These are phyloP conservation scores for Chiua sp. DNA, from an alignment of 1,284 basidiomycete species.

Conservation along the genomic window DNA sequence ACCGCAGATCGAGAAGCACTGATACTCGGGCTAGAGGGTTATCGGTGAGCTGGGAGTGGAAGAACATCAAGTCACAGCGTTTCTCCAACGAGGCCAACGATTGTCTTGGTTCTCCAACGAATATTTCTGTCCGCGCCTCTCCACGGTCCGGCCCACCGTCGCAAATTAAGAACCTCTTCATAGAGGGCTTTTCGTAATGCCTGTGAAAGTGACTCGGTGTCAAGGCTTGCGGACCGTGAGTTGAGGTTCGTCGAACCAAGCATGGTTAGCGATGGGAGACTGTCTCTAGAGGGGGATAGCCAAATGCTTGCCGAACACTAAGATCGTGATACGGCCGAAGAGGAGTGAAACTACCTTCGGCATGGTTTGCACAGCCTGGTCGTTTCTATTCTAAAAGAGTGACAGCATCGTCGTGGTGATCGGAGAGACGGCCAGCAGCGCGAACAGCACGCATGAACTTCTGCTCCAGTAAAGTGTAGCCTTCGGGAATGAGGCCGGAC, in stretches of 20 bases:
- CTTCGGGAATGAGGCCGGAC: slow-evolving; percentile 92
- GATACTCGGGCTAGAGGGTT: not conserved
- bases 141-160: slow-evolving; percentile 57
- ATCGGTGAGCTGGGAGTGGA: slow-evolving; percentile 17
- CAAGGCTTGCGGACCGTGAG: slow-evolving; percentile 88
- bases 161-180: slow-evolving; percentile 53
- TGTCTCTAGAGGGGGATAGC: slow-evolving; percentile 75
- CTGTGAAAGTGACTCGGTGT: slow-evolving; percentile 82
- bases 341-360: slow-evolving; percentile 73
- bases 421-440: slow-evolving; percentile 55
- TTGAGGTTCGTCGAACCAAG: slow-evolving; percentile 98
- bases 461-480: slow-evolving; percentile 89
- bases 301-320: slow-evolving; percentile 70
- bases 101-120: slow-evolving; percentile 67
- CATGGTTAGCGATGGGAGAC: slow-evolving; percentile 77
- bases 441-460: slow-evolving; percentile 79
- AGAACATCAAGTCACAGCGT: slow-evolving; percentile 50
- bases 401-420: slow-evolving; percentile 51
- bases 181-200: slow-evolving; percentile 45
- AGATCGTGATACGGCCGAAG: slow-evolving; percentile 1
- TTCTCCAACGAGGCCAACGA: slow-evolving; percentile 69
- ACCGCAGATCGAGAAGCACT: not conserved
- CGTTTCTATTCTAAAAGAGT: slow-evolving; percentile 88
- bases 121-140: slow-evolving; percentile 70
- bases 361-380: slow-evolving; percentile 98